Conservation (phyloP, 2,329 filamentous ascomycete species). For the Hypoxylon sp. region DNA sequence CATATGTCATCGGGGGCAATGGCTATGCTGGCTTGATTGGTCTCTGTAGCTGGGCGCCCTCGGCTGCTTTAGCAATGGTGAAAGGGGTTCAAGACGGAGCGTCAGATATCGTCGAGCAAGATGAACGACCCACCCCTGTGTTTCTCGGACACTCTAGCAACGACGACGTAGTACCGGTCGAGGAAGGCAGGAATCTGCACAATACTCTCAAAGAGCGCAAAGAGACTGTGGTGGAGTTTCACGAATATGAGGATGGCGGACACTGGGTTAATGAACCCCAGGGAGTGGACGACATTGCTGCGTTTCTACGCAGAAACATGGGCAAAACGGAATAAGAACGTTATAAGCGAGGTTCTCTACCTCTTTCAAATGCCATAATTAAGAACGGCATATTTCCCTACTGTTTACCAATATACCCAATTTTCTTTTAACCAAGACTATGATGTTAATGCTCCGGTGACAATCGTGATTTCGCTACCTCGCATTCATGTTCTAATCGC, state of each 20-base stretch:
- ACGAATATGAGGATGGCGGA: constrained; percentile 49
- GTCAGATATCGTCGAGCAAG: background rate
- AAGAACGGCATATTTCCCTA: too few relatives aligned
- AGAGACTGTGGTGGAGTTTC: constrained; percentile 45
- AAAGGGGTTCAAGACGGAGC: background rate
- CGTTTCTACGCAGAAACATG: constrained; percentile 7
- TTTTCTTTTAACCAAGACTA: too few relatives aligned
- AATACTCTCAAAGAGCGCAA: constrained; percentile 33
- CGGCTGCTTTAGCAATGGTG: constrained; percentile 3
- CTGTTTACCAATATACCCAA: too few relatives aligned
- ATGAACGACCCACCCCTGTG: constrained; percentile 36
- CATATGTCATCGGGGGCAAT: constrained; percentile 26
- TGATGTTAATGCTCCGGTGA: too few relatives aligned
- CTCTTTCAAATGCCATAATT: too few relatives aligned
- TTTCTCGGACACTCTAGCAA: constrained; percentile 50
- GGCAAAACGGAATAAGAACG: background rate
- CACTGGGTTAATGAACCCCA: constrained; percentile 45
- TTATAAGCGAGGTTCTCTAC: background rate
- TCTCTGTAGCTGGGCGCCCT: constrained; percentile 51
- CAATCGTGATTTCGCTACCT: too few relatives aligned
- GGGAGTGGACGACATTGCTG: constrained; percentile 44
- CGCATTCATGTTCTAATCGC: too few relatives aligned
- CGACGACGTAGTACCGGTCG: constrained; percentile 49
- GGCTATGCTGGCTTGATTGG: constrained; percentile 50
- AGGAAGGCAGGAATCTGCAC: constrained; percentile 45